Evolutionary conservation across 2,329 filamentous ascomycete species (phyloP).

Genomic region (Lecanicillium sp.): DNA sequence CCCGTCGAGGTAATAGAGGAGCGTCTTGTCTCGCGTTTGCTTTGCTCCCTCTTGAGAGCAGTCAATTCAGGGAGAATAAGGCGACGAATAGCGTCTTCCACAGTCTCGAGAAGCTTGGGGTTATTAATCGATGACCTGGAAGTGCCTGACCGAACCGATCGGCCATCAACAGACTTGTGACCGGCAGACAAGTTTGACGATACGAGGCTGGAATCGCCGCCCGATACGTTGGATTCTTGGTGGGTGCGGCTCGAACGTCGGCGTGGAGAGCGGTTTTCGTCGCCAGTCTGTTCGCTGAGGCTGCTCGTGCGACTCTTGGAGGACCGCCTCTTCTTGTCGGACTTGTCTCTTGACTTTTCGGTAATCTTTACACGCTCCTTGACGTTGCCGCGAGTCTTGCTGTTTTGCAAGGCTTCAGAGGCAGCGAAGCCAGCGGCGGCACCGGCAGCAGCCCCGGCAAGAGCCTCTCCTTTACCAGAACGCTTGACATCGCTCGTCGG

Average conservation of each 20-base stretch:
- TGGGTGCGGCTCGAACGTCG: constrained; percentile 44
- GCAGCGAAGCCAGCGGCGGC: constrained; percentile 10
- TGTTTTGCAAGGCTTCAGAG: constrained; percentile 25
- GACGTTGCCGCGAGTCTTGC: constrained; percentile 35
- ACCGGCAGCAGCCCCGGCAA: constrained; percentile 29
- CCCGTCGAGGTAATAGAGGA: constrained; percentile 55
- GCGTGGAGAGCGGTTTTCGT: constrained; percentile 38
- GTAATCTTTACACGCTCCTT: constrained; percentile 33
- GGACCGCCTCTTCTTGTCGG: constrained; percentile 29
- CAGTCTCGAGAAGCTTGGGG: constrained; percentile 80
- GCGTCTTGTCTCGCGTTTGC: constrained; percentile 62
- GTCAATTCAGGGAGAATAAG: constrained; percentile 88
- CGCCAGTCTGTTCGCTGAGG: constrained; percentile 37
- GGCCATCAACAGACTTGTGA: constrained; percentile 48
- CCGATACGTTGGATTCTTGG: constrained; percentile 46
- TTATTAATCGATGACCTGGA: constrained; percentile 75
- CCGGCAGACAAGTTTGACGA: constrained; percentile 46
- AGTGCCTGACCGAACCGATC: constrained; percentile 41
- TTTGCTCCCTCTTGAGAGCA: constrained; percentile 84
- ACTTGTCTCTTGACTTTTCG: constrained; percentile 39
- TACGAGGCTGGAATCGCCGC: constrained; percentile 44
- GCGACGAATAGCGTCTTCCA: constrained; percentile 86
- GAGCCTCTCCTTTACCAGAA: constrained; percentile 23
- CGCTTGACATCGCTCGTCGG: constrained; percentile 35
- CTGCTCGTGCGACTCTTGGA: constrained; percentile 44